Percentiles rank a stretch among this genome's conserved stretches.
These are phyloP conservation scores for Calonectria hongkongensis DNA, from an alignment of 2,329 filamentous ascomycete genomes.

Conservation along the genomic window DNA sequence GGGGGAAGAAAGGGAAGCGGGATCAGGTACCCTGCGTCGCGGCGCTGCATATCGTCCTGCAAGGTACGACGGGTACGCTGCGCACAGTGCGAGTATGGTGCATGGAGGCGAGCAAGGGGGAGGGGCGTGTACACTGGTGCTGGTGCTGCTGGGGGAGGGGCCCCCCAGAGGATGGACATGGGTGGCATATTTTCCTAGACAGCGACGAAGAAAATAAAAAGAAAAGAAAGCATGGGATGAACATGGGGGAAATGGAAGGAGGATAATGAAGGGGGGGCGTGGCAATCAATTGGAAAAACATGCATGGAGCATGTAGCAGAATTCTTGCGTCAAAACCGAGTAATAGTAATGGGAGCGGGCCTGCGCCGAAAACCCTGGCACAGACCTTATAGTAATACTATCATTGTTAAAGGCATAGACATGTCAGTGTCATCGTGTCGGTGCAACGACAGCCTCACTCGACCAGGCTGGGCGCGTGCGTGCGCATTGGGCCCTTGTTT, in stretches of 20 bases:
- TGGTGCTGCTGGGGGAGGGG: not conserved
- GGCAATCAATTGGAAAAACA: constrained; percentile 20
- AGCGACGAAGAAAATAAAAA: constrained; percentile 2
- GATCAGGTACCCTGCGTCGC: constrained; percentile 29
- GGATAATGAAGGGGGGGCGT: constrained; percentile 8
- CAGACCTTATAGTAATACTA: constrained; percentile 32
- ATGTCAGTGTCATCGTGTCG: constrained; percentile 25
- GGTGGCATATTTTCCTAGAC: constrained; percentile 13
- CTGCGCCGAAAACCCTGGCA: constrained; percentile 47
- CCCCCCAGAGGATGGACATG: not conserved
- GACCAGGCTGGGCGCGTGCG: not conserved
- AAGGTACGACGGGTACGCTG: constrained; percentile 19
- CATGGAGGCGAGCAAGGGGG: not conserved
- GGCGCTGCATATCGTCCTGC: constrained; percentile 27
- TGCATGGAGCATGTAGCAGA: constrained; percentile 20
- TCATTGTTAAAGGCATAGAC: constrained; percentile 15
- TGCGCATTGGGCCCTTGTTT: not conserved
- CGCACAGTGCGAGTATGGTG: constrained; percentile 2
- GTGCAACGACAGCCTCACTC: constrained; percentile 19
- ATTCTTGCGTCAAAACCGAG: constrained; percentile 15
- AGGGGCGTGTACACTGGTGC: constrained; percentile 14
- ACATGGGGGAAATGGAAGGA: constrained; percentile 22
- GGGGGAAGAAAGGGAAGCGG: constrained; percentile 33
- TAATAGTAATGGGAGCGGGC: constrained; percentile 40
- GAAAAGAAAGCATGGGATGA: constrained; percentile 20